Conservation (phyloP, 225 moss, liverwort and hornwort genomes). For the Marchantia polymorpha region DNA sequence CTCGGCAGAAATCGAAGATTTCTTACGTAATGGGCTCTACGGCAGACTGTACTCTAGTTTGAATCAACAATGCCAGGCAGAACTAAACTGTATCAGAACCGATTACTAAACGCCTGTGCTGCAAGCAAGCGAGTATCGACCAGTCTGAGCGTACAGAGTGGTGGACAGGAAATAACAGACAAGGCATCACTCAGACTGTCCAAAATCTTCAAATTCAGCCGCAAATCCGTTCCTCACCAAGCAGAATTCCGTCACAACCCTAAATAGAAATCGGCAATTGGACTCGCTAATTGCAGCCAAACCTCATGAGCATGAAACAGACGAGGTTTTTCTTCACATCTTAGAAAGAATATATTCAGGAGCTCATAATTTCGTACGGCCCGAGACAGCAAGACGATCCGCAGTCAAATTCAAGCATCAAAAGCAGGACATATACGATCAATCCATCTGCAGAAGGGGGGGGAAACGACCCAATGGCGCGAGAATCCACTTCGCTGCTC, state of each 20-base stretch:
- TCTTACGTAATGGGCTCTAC: neutral
- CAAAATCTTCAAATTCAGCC: neutral
- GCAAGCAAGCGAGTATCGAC: neutral
- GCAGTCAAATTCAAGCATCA: neutral
- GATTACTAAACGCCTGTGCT: neutral
- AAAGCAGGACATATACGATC: neutral
- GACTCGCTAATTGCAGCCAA: neutral
- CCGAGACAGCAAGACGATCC: neutral
- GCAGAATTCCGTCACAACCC: neutral
- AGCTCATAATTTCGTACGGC: neutral
- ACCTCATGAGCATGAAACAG: neutral
- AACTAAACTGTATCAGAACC: no score
- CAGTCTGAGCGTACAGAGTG: neutral
- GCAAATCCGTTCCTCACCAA: neutral
- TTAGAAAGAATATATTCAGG: neutral
- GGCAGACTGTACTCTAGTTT: neutral
- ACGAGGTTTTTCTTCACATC: neutral
- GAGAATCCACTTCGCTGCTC: neutral
- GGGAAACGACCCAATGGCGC: neutral
- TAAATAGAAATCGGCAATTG: neutral
- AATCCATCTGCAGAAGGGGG: neutral
- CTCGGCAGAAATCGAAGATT: neutral
- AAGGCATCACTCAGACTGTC: neutral
- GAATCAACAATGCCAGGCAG: no score
- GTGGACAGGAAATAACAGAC: neutral